Evolutionary conservation across 768 basidiomycete species (phyloP).

Genomic region (Cystobasidium onofrii): DNA sequence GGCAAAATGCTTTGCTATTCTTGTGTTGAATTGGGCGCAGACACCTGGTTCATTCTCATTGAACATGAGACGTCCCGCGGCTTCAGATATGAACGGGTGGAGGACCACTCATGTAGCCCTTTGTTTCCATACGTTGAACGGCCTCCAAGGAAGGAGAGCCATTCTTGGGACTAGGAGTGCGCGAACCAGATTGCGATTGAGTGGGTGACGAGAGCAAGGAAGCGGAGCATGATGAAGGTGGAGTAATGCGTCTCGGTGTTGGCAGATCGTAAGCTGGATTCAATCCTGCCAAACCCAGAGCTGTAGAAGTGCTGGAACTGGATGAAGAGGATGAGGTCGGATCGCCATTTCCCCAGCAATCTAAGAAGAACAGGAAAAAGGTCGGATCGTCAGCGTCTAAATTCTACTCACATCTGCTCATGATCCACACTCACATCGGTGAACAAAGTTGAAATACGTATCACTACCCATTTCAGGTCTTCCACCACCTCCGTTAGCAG

Average conservation of each 20-base stretch:
- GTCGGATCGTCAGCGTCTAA: neutral
- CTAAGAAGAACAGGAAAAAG: neutral
- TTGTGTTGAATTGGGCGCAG: too few relatives aligned
- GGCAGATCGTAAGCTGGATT: neutral
- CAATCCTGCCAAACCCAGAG: conserved; percentile 23
- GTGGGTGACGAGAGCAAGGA: conserved; percentile 24
- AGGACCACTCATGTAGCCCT: conserved; percentile 23
- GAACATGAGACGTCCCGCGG: too few relatives aligned
- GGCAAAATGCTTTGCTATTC: too few relatives aligned
- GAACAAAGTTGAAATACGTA: conserved; percentile 32
- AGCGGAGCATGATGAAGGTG: conserved; percentile 19
- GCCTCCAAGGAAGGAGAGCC: conserved; percentile 5
- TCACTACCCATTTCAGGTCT: conserved; percentile 28
- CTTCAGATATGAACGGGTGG: conserved; percentile 18
- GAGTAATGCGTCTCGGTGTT: conserved; percentile 22
- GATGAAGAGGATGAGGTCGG: conserved; percentile 3
- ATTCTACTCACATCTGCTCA: too few relatives aligned
- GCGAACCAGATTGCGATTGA: neutral
- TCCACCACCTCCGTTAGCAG: neutral
- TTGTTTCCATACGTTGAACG: conserved; percentile 7
- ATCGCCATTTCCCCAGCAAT: conserved; percentile 31
- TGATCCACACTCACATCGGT: conserved; percentile 21
- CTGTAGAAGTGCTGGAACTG: conserved; percentile 19
- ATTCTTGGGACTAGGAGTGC: conserved; percentile 13
- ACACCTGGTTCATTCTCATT: too few relatives aligned